These are phyloP conservation scores for Poteriospumella lacustris DNA, from an alignment of 108 stramenopile genomes.

Conservation along the genomic window DNA sequence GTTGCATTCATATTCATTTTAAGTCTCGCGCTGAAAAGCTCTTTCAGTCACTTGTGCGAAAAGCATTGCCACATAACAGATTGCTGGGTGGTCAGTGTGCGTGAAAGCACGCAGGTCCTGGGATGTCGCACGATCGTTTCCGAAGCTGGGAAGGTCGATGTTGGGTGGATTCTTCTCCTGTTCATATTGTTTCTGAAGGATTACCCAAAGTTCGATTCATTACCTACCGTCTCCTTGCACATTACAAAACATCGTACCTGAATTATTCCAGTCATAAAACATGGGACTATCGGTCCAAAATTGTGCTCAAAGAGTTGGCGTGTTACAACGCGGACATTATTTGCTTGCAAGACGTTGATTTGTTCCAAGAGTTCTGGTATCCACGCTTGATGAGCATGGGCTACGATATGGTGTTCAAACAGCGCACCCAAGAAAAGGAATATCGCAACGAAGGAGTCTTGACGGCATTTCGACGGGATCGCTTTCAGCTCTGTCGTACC, in stretches of 20 bases:
- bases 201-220: too few relatives aligned
- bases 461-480: neutral
- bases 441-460: neutral
- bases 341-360: neutral
- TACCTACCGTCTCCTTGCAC: neutral
- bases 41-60: too few relatives aligned
- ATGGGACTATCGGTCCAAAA: neutral
- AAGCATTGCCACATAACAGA: too few relatives aligned
- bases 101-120: too few relatives aligned
- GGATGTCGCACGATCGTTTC: too few relatives aligned
- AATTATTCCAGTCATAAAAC: neutral
- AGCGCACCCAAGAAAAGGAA: neutral
- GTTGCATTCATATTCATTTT: too few relatives aligned
- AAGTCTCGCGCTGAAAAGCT: too few relatives aligned
- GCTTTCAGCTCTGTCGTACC: neutral
- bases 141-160: too few relatives aligned
- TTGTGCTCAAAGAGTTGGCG: neutral
- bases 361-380: neutral
- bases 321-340: neutral
- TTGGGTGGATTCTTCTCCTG: too few relatives aligned
- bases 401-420: neutral
- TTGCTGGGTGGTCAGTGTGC: too few relatives aligned
- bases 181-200: too few relatives aligned
- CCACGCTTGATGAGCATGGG: neutral
- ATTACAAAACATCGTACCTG: neutral